Evolutionary conservation across 179 eudicot species (phyloP).

Genomic region (Nepenthes alata): DNA sequence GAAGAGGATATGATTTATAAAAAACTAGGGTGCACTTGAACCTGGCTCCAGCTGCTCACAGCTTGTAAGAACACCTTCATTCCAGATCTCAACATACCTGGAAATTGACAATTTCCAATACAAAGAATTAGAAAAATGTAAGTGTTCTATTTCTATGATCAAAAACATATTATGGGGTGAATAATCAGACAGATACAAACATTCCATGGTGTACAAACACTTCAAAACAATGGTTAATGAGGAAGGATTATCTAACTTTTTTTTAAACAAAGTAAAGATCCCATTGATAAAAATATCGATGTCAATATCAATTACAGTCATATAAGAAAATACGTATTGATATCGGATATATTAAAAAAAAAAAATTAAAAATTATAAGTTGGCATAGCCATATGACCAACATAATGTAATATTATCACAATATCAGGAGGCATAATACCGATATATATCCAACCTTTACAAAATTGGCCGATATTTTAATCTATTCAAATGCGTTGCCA

Average conservation of each 20-base stretch:
- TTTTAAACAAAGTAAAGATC: too few relatives aligned
- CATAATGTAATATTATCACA: too few relatives aligned
- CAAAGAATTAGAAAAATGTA: neutral
- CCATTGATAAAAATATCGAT: too few relatives aligned
- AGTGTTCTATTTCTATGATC: neutral
- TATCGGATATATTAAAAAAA: neutral
- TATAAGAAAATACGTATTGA: too few relatives aligned
- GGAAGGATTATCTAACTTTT: neutral
- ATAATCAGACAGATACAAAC: neutral
- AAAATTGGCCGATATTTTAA: too few relatives aligned
- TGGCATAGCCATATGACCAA: too few relatives aligned
- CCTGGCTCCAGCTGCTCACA: conserved; percentile 40
- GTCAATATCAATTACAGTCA: too few relatives aligned
- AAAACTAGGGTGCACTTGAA: neutral
- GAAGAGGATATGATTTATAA: too few relatives aligned
- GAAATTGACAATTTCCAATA: neutral
- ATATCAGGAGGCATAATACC: too few relatives aligned
- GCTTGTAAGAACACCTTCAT: conserved; percentile 55
- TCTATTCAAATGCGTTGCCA: too few relatives aligned
- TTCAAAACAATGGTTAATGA: neutral
- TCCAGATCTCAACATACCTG: conserved; percentile 71
- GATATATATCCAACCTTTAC: too few relatives aligned
- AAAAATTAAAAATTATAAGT: neutral
- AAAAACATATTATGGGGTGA: neutral
- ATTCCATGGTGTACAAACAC: neutral